Evolutionary conservation across 2,329 filamentous ascomycete species (phyloP).

Genomic region (Tolypocladium endophyticum): DNA sequence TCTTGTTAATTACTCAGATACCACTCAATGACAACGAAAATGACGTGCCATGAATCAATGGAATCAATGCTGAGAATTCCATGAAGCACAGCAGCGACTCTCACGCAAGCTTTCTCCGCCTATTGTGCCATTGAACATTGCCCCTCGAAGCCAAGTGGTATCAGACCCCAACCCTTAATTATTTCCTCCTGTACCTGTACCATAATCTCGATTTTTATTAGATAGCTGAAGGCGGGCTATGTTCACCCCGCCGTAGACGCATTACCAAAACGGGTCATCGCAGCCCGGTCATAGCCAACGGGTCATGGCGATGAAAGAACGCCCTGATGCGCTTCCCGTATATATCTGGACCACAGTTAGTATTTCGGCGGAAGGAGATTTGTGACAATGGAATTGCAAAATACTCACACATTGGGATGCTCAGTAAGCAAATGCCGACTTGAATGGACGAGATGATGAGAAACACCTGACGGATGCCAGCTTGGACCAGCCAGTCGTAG

Average conservation of each 20-base stretch:
- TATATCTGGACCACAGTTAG: slow-evolving; percentile 44
- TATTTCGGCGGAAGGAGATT: neutral
- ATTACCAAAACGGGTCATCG: slow-evolving; percentile 6
- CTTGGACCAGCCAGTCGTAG: slow-evolving; percentile 67
- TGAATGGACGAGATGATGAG: slow-evolving; percentile 66
- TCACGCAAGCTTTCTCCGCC: neutral
- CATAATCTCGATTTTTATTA: neutral
- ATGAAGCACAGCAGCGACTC: neutral
- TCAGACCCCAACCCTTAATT: neutral
- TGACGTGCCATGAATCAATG: neutral
- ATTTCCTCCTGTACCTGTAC: neutral
- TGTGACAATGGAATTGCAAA: neutral
- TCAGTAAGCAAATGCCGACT: slow-evolving; percentile 62
- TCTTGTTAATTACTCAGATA: neutral
- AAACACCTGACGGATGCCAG: slow-evolving; percentile 54
- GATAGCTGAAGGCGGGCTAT: too few species aligned
- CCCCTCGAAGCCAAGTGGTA: neutral
- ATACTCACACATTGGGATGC: slow-evolving; percentile 67
- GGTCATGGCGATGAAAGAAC: slow-evolving; percentile 66
- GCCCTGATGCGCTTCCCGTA: slow-evolving; percentile 68
- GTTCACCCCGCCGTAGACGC: neutral
- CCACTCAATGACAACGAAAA: neutral
- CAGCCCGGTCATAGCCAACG: slow-evolving; percentile 36
- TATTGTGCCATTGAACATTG: neutral
- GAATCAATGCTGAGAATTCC: neutral